Base-by-base conservation (phyloP, 2,329 filamentous ascomycete genomes). In the Aspergillus luchuensis region DNA sequence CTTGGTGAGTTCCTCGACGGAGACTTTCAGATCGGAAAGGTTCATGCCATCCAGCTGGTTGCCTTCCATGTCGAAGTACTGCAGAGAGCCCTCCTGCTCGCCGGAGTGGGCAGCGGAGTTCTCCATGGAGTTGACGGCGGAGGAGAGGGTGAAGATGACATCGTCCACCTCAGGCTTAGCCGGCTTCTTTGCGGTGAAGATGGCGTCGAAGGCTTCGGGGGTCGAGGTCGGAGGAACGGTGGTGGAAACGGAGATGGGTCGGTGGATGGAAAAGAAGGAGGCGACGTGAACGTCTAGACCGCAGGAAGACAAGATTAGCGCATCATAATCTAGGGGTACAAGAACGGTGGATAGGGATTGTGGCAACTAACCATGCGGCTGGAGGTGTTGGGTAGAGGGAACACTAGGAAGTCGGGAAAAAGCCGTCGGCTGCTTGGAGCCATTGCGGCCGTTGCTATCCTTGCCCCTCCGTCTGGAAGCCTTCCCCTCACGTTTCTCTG, bases 261-360 rank as follows among this genome's bases (percentile, higher is more conserved):
- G 89, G 79, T 99, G 92, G 67, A 96, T 89, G 64, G 93, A 96
- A 82, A 98, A 98, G 84, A 99, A 98, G 62, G 90, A 90, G 7
- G 94, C 95, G 49, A 97, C 83, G 65, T 90, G 89, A 63, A 98
- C 85, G 72, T 96, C 95, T 98, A 67, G 5, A 64, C 8, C 19
- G n/a, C 43, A 28, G 23, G 21, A 36, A 53, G 55, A 53, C n/a
- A 53, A 45, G 53, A 56, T 62, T 55, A 63, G 54, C 38, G 55
- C 50, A 30, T 45, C 36, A 41, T 10, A 38, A 5, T 15, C n/a
- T n/a, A 17, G 21, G 10, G 11, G 11, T 8, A 41, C 25, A 11
- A 25, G 10, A 13, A 43, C 6, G 28, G 17, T 23, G 5, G 5
- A n/a, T 19, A 21, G 25, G 13, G 33, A 13, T 36, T 13, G 30